Evolutionary conservation across 768 basidiomycete species (phyloP).

Genomic region (Phlegmacium glaucopus): DNA sequence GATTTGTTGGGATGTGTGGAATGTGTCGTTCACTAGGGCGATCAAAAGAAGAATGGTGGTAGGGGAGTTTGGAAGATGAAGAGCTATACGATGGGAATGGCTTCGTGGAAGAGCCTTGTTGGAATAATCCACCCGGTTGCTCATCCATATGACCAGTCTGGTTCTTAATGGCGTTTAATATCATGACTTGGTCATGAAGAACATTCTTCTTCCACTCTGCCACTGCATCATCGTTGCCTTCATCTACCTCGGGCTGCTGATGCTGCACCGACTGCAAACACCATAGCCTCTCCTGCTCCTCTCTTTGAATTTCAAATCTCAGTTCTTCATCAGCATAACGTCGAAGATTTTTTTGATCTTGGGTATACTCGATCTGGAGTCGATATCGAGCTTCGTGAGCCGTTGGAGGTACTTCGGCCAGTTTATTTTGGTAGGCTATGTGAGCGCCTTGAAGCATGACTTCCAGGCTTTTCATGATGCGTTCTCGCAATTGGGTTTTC

Average conservation of each 20-base stretch:
- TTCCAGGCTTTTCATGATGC: constrained; percentile 24
- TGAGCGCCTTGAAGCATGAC: constrained; percentile 17
- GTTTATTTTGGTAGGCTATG: constrained; percentile 16
- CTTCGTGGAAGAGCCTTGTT: constrained; percentile 10
- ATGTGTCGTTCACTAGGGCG: background rate
- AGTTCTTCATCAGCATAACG: constrained; percentile 20
- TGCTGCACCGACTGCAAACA: background rate
- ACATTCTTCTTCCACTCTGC: constrained; percentile 9
- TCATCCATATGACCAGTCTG: constrained; percentile 4
- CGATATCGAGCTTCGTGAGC: constrained; percentile 13
- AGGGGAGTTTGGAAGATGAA: background rate
- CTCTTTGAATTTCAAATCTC: constrained; percentile 17
- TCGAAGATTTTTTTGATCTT: constrained; percentile 15
- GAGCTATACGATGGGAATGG: background rate
- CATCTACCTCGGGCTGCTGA: constrained; percentile 8
- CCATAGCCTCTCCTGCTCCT: constrained; percentile 16
- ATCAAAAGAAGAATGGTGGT: background rate
- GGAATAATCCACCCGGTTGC: constrained; percentile 3
- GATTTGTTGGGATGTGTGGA: background rate
- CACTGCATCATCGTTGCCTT: background rate
- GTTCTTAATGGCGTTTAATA: constrained; percentile 19
- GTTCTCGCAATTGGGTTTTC: constrained; percentile 19
- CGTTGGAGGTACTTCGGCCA: constrained; percentile 9
- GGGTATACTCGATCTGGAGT: constrained; percentile 20
- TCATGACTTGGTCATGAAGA: constrained; percentile 21